A percentile compares a stretch with the other conserved stretches of the same genome.
Evolutionary conservation across 805 yeast species (phyloP).

Genomic region (Ogataea nakhonphanomensis): DNA sequence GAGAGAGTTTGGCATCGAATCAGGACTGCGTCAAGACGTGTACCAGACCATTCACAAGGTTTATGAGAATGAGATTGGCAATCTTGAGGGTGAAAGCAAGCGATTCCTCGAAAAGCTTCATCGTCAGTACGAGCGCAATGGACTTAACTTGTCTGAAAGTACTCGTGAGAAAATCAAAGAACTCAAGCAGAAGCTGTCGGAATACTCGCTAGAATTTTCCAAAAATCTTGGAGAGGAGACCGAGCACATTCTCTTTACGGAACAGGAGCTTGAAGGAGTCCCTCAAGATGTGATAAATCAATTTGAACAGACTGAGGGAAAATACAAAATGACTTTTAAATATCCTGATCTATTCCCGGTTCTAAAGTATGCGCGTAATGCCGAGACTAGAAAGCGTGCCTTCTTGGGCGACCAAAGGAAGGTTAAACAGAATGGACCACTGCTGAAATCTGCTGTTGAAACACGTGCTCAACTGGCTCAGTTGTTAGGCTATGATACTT

Average conservation of each 20-base stretch:
- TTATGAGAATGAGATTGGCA: slow-evolving; percentile 34
- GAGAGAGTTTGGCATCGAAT: slow-evolving; percentile 58
- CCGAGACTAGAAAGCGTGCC: slow-evolving; percentile 64
- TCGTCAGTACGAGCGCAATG: slow-evolving; percentile 59
- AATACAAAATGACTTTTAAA: slow-evolving; percentile 68
- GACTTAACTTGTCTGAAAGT: slow-evolving; percentile 58
- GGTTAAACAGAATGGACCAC: slow-evolving; percentile 57
- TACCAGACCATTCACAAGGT: slow-evolving; percentile 56
- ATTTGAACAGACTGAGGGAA: slow-evolving; percentile 43
- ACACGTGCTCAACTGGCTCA: slow-evolving; percentile 61
- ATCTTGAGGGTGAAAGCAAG: slow-evolving; percentile 50
- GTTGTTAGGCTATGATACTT: slow-evolving; percentile 62
- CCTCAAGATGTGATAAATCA: slow-evolving; percentile 60
- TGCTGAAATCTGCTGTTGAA: slow-evolving; percentile 57
- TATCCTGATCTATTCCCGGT: slow-evolving; percentile 79
- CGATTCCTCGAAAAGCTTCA: slow-evolving; percentile 57
- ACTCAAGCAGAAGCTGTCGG: slow-evolving; percentile 58
- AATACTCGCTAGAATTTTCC: slow-evolving; percentile 51
- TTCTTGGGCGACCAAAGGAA: slow-evolving; percentile 67
- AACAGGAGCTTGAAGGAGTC: slow-evolving; percentile 68
- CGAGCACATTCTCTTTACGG: slow-evolving; percentile 56
- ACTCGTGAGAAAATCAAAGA: slow-evolving; percentile 54
- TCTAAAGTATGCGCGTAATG: slow-evolving; percentile 63
- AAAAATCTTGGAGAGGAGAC: slow-evolving; percentile 71
- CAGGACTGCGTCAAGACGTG: slow-evolving; percentile 63